Evolutionary conservation across 306 rosid genomes (phyloP).

Genomic region (Canavalia ensiformis): DNA sequence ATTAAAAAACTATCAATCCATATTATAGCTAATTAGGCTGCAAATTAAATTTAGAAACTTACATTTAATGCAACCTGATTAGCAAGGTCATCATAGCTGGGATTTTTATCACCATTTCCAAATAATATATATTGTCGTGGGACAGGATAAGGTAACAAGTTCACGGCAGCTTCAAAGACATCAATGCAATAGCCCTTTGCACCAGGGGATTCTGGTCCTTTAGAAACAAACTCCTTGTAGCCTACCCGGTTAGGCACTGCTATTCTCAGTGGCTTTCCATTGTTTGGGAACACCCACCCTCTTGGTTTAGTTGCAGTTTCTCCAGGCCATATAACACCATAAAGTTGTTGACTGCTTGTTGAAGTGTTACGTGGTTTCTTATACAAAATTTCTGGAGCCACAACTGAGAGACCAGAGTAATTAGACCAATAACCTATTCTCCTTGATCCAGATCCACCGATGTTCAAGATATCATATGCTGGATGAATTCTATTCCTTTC

Average conservation of each 20-base stretch:
- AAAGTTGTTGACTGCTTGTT: conserved; percentile 59
- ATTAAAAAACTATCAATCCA: background rate
- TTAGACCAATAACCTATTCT: conserved; percentile 92
- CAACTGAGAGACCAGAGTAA: conserved; percentile 74
- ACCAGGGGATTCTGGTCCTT: conserved; percentile 83
- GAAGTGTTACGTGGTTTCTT: conserved; percentile 62
- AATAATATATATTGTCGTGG: conserved; percentile 67
- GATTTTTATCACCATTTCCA: conserved; percentile 79
- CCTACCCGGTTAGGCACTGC: conserved; percentile 83
- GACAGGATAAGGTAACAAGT: conserved; percentile 92
- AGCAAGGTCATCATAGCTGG: conserved; percentile 61
- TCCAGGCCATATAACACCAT: conserved; percentile 91
- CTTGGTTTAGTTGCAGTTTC: conserved; percentile 64
- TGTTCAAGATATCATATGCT: conserved; percentile 82
- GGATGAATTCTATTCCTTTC: conserved; percentile 75
- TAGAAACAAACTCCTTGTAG: conserved; percentile 71
- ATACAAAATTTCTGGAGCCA: conserved; percentile 72
- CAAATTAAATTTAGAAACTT: conserved; percentile 55
- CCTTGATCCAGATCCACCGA: conserved; percentile 71
- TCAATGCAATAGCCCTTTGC: conserved; percentile 88
- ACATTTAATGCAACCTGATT: conserved; percentile 74
- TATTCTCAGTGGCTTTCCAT: conserved; percentile 82
- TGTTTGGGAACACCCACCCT: conserved; percentile 97
- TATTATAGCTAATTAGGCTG: conserved; percentile 14
- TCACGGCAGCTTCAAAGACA: conserved; percentile 91